Evolutionary conservation across 306 rosid species (phyloP).

Genomic region (Purshia tridentata): DNA sequence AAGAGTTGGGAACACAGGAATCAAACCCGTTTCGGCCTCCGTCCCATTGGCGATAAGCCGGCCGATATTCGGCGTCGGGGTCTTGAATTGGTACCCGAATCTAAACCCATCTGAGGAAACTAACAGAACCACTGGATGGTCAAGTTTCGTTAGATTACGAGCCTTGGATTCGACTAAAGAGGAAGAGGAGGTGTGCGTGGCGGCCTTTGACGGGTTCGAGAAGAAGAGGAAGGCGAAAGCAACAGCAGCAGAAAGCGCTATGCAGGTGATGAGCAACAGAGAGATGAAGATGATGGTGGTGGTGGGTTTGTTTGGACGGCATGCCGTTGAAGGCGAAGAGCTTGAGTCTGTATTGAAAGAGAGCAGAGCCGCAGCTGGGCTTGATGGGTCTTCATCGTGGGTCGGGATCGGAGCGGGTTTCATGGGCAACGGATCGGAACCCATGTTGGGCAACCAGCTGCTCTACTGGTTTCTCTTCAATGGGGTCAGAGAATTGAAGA

Average conservation of each 20-base stretch:
- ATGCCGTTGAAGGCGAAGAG: slow-evolving; percentile 15
- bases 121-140: slow-evolving; percentile 59
- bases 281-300: slow-evolving; percentile 52
- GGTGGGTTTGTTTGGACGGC: slow-evolving; percentile 32
- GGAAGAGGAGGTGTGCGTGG: background rate
- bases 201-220: slow-evolving; percentile 34
- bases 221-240: slow-evolving; percentile 76
- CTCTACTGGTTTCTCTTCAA: background rate
- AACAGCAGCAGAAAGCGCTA: slow-evolving; percentile 61
- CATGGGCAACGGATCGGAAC: slow-evolving; percentile 45
- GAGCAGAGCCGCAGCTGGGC: slow-evolving; percentile 58
- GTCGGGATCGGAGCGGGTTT: slow-evolving; percentile 44
- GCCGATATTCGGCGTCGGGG: slow-evolving; percentile 56
- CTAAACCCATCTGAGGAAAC: slow-evolving; percentile 94
- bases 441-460: slow-evolving; percentile 38
- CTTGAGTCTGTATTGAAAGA: slow-evolving; percentile 62
- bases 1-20: slow-evolving; percentile 83
- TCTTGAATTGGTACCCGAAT: slow-evolving; percentile 94
- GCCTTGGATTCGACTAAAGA: slow-evolving; percentile 22
- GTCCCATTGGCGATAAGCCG: slow-evolving; percentile 84
- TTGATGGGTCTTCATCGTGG: slow-evolving; percentile 46
- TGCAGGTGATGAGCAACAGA: slow-evolving; percentile 52
- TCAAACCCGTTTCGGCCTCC: slow-evolving; percentile 81
- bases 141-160: slow-evolving; percentile 64
- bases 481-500: background rate